Base-by-base conservation (phyloP, 805 yeast genomes). In the Babjeviella inositovora region DNA sequence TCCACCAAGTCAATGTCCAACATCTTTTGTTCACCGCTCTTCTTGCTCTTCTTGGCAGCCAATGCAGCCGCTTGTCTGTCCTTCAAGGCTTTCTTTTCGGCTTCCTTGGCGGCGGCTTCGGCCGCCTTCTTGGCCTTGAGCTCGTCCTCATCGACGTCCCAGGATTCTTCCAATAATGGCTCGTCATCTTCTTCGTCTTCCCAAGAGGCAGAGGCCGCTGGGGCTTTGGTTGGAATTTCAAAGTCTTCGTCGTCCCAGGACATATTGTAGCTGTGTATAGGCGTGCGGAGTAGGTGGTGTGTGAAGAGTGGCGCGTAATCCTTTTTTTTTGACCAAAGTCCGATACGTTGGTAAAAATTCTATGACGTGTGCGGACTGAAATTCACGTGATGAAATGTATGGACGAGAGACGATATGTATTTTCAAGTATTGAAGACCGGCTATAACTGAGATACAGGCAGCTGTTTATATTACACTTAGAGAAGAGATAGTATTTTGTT, bases 211-310 rank as follows among this genome's bases (percentile, higher is more conserved):
- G 70, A 62, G 16, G 65, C 64, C 11, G 63, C 64, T 23, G 62
- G 57, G 23, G 47, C 62, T 20, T 46, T 50, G 13, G 57, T 49
- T 19, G 82, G 70, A 31, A 75, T 69, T 27, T 71, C 87, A 45
- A 80, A 76, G 41, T 79, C 93, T 56, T 84, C 94, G 69, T 82
- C 93, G 65, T 82, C 95, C 66, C 70, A 59, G 27, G 66, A 57
- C 51, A 53, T 69, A 28, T n/a, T n/a, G n/a, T n/a, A n/a, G n/a
- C n/a, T n/a, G n/a, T n/a, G n/a, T n/a, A n/a, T n/a, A n/a, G n/a
- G n/a, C n/a, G n/a, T n/a, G n/a, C n/a, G n/a, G n/a, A n/a, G n/a
- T 11, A 7, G 11, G 14, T 20, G 12, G 22, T 7, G 9, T 20
- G 14, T 20, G 12, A 6, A 11, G 15, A 9, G 14, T 13, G n/a